Evolutionary conservation across 2,329 filamentous ascomycete genomes (phyloP), one percentile per base, ranked within the genome.

Genomic region (Aspergillus viridinutans): DNA sequence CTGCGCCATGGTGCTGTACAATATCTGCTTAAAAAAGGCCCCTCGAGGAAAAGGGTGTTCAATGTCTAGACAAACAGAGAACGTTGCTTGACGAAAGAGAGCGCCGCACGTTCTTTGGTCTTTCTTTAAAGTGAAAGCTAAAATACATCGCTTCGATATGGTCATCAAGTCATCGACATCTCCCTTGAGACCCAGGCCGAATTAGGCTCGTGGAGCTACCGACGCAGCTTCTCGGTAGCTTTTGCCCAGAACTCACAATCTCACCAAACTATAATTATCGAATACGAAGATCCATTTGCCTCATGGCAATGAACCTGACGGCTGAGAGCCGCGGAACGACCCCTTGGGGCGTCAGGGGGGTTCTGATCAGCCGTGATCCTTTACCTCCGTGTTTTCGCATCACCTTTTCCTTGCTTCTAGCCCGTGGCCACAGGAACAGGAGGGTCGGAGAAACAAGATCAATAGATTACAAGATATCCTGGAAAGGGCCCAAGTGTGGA

Each of bases 1-100:
- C 58, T 70, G 66, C 51, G 66, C 64, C 66, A 71, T 71, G 54
- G 9, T 60, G 29, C 29, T 55, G 49, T 60, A 25, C 57, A 42
- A 52, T 47, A 55, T 52, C 53, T 54, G 51, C 35, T 53, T 26
- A 54, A 55, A 28, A 20, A 43, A 26, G 43, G 20, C 43, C 12
- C n/a, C 21, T 47, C 12, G 12, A 47, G 23, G 23, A 47, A 14
- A 26, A 1, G 12, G 43, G 43, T 47, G 21, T 47, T 26, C 43
- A 25, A 23, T 9, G 43, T 47, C 43, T 14, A 47, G 23, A 47
- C 1, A 12, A 23, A 26, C 21, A 47, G 43, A 25, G 43, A 20
- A 47, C 6, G 4, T 47, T 23, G 12, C 43, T 23, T 47, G 21
- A 23, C 23, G 20, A 45, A 23, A 45, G 42, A 2, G n/a, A 45